Evolutionary conservation across 2,329 filamentous ascomycete species (phyloP), one percentile per base, ranked within the genome.

Genomic region (Sordariomycetes sp.): DNA sequence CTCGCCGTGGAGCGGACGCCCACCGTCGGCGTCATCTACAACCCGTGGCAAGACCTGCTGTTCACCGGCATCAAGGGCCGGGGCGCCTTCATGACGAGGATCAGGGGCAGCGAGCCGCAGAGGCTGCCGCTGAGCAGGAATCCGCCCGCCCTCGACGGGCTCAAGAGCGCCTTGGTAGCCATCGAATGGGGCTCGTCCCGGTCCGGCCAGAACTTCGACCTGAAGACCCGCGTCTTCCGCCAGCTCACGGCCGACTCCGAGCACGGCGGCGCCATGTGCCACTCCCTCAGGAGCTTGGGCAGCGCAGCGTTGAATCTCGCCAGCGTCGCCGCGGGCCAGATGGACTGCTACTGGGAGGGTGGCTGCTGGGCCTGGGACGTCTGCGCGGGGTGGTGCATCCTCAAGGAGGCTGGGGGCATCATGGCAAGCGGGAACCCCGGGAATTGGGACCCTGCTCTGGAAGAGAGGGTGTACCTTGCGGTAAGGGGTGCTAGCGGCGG

Each of bases 351-450:
- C 53, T 90, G 84, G 84, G 84, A 90, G 59, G 82, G 80, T 24
- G 84, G 85, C 1, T 86, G 82, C 55, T 90, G 82, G 73, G 82
- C 83, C 2, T 90, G 84, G 84, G 84, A 90, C 53, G 84, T 90
- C 3, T 85, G 81, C 50, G 85, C 85, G 5, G 84, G 79, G 0
- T 88, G 83, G 84, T 76, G 79, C 38, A 79, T 90, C 39, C 60
- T 90, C 18, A 61, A 63, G 20, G 84, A 90, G 62, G 81, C 83
- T 0, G 85, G 84, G 0, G 84, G 84, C 0, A 63, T 74, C 33
- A 75, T 90, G 64, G 81, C 71, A 7, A 70, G 80, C 50, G 82
- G 77, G 5, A 87, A 88, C 51, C 77, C 81, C 0, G 83, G 82
- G 0, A 70, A 72, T 36, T 88, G 82, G 83, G 57, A 73, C n/a